Evolutionary conservation across 2,329 filamentous ascomycete species (phyloP), one percentile per base, ranked within the genome.

Genomic region (Didymella pinodella): DNA sequence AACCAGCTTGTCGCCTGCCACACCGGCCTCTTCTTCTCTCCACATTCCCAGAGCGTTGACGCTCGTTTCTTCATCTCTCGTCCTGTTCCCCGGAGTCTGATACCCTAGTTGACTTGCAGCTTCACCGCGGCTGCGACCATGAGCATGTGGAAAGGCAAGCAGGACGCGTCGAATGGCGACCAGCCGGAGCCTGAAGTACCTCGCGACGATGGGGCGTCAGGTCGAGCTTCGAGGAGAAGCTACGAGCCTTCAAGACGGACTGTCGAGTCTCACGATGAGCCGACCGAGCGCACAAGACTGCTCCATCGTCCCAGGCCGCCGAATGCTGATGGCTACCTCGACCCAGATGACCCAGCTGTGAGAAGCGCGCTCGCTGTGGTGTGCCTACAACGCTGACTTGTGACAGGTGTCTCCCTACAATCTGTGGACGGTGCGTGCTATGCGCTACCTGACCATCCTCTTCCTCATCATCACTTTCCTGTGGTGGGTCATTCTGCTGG

Each of bases 401-500:
- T 34, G 7, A 4, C 48, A 80, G 83, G 88, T 91, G 25, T 91
- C 92, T 3, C 95, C 95, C 0, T 97, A 97, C 80, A 99, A 99
- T 70, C 86, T 98, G 36, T 97, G 93, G 90, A 92, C 88, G 59
- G 90, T 99, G 48, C 89, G 95, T 18, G 86, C 90, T 46, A 82
- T 95, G 54, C 87, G 93, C 73, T 91, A 88, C 72, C 77, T 95
- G 61, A 94, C 92, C 5, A 82, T 96, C 54, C 69, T 92, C 36
- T 91, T 97, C 72, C 82, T 94, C 20, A 76, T 87, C 50, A 74
- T 93, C 67, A 91, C 88, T 55, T 92, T 96, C 70, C 70, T 92
- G n/a, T 98, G 94, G 94, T 98, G 95, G 94, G 84, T 92, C 10
- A 77, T 97, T 53, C 82, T 97, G 32, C 84, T 99, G n/a, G 87